Conservation (phyloP, 371 early-diverging fungal species). For the Furculomyces boomerangus region DNA sequence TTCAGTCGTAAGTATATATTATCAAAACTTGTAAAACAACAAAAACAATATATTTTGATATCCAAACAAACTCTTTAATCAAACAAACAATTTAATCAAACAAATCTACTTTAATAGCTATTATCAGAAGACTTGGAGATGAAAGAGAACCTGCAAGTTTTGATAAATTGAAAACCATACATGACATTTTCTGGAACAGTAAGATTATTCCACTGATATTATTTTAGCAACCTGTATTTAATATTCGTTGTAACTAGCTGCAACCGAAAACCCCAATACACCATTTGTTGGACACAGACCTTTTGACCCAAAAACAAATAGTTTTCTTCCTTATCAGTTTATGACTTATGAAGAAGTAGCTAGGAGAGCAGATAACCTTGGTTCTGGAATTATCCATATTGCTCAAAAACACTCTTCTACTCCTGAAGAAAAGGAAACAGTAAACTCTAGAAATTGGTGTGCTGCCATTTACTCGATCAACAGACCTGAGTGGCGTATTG, state of each 20-base stretch:
- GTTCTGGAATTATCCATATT: conserved; percentile 27
- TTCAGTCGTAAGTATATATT: too few species aligned
- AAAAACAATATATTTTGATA: neutral
- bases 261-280: conserved; percentile 9
- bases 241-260: neutral
- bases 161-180: neutral
- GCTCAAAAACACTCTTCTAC: conserved; percentile 1
- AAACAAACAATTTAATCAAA: neutral
- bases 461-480: conserved; percentile 72
- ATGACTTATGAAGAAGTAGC: conserved; percentile 28
- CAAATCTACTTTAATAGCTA: neutral
- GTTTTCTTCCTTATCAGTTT: conserved; percentile 43
- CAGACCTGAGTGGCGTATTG: conserved; percentile 78
- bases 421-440: neutral
- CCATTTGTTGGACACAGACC: conserved; percentile 34
- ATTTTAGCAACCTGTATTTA: neutral
- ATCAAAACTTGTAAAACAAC: too few species aligned
- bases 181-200: neutral
- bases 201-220: neutral
- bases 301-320: conserved; percentile 23
- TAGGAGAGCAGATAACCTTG: conserved; percentile 35
- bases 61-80: neutral
- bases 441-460: neutral
- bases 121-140: too few species aligned
- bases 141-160: neutral